phyloP scores from a whole-genome alignment of 169 alveolate genomes.

The Toxoplasma gondii region DNA sequence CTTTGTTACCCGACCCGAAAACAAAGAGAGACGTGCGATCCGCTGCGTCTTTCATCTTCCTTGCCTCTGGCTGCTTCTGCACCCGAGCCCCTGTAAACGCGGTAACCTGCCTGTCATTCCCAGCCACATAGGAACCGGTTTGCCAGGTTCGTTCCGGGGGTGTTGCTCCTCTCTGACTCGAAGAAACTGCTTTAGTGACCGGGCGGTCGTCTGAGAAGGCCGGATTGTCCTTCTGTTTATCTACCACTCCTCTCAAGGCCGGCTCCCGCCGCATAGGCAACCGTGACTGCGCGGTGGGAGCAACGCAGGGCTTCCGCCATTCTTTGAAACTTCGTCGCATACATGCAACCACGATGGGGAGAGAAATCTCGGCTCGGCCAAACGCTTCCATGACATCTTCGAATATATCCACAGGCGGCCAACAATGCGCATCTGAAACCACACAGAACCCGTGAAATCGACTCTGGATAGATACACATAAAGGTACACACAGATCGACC shows the following conservation, averaged over 20 bases:
- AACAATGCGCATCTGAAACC: neutral
- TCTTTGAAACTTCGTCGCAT: constrained; percentile 33
- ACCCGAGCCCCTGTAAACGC: neutral
- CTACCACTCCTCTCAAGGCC: neutral
- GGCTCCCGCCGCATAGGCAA: neutral
- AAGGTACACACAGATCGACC: too few species aligned
- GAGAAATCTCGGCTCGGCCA: neutral
- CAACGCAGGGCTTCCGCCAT: neutral
- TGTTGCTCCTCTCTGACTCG: neutral
- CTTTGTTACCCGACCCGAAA: neutral
- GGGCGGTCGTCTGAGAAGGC: neutral
- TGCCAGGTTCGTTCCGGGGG: neutral
- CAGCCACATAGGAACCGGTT: neutral
- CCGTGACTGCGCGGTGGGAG: neutral
- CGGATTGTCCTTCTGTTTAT: neutral
- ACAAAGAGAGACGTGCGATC: neutral
- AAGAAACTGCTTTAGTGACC: neutral
- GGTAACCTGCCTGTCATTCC: neutral
- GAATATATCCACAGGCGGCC: constrained; percentile 9
- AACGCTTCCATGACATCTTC: constrained; percentile 26
- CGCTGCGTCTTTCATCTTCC: neutral
- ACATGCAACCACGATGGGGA: constrained; percentile 16
- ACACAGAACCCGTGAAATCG: neutral
- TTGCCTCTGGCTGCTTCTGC: neutral
- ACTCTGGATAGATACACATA: too few species aligned